Evolutionary conservation across 2,329 filamentous ascomycete species (phyloP).

Genomic region (Ascochyta viciae-villosae): DNA sequence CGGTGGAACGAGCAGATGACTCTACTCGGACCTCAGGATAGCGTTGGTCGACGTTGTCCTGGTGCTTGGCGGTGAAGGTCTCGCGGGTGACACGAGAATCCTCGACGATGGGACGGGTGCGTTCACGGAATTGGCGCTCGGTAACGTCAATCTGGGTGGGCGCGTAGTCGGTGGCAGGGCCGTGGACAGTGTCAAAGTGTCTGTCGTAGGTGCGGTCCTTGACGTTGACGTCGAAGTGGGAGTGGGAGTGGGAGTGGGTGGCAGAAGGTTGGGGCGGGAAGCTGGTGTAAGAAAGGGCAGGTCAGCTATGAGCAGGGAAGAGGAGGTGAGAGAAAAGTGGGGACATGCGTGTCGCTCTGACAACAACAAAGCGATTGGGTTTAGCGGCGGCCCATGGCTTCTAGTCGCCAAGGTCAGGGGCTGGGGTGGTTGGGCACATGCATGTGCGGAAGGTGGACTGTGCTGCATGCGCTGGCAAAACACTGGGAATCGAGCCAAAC

Average conservation of each 20-base stretch:
- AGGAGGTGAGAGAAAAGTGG: conserved; percentile 49
- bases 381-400: conserved; percentile 32
- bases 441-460: conserved; percentile 38
- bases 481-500: conserved; percentile 14
- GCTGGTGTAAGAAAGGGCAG: conserved; percentile 53
- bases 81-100: conserved; percentile 46
- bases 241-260: conserved; percentile 53
- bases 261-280: conserved; percentile 61
- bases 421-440: conserved; percentile 27
- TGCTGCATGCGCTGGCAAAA: conserved; percentile 39
- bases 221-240: conserved; percentile 66
- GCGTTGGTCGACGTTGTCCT: conserved; percentile 47
- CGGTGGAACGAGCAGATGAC: conserved; percentile 57
- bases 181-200: conserved; percentile 56
- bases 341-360: conserved; percentile 47
- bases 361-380: conserved; percentile 49
- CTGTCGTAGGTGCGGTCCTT: conserved; percentile 60
- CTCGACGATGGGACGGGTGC: conserved; percentile 60
- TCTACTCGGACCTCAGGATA: conserved; percentile 60
- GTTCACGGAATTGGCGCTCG: conserved; percentile 72
- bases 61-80: conserved; percentile 49
- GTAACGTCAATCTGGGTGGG: conserved; percentile 64
- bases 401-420: conserved; percentile 46
- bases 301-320: conserved; percentile 49
- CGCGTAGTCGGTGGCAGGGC: conserved; percentile 60